Base-by-base conservation (phyloP, 306 rosid genomes). In the Ceratonia siliqua region DNA sequence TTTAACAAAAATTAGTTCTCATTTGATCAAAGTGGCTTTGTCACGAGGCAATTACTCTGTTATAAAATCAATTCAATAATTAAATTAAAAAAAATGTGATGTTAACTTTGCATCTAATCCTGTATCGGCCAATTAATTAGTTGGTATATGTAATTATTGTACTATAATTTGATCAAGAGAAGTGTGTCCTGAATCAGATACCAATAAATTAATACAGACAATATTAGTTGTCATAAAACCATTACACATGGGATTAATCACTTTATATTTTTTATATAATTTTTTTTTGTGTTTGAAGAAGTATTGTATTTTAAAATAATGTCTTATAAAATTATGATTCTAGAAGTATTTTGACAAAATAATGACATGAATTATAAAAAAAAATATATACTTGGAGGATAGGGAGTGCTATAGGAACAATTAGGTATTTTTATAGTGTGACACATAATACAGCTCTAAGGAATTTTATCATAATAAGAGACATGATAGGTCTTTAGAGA, bases 141-240 rank as follows among this genome's bases (percentile, higher is more conserved):
- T n/a, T 24, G 8, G 63, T 58, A 33, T 64, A 45, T 61, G 78
- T 24, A 53, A 4, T 55, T 39, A 42, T 21, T 61, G 42, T 24
- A 15, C 39, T 43, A 9, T 50, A 33, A 20, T 45, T n/a, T 49
- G 63, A 79, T 15, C 69, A 4, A 28, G 39, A 50, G 50, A 74
- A 36, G 62, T 17, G 39, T 6, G 17, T 43, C 80, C 68, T 65
- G 82, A 79, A 72, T 80, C 82, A 80, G 80, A 79, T 45, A 46
- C 49, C 80, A 84, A 67, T 76, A 62, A 22, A 73, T 2, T 36
- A 79, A 25, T 68, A 77, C 79, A 72, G 76, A 72, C 24, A 66
- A 71, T 39, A 41, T 71, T 65, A 59, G 84, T 61, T 83, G 83
- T 83, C 78, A 70, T 39, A 28, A 57, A 35, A 33, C 21, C 66